Conservation (phyloP, 2,329 filamentous ascomycete species). For the Septoria linicola region DNA sequence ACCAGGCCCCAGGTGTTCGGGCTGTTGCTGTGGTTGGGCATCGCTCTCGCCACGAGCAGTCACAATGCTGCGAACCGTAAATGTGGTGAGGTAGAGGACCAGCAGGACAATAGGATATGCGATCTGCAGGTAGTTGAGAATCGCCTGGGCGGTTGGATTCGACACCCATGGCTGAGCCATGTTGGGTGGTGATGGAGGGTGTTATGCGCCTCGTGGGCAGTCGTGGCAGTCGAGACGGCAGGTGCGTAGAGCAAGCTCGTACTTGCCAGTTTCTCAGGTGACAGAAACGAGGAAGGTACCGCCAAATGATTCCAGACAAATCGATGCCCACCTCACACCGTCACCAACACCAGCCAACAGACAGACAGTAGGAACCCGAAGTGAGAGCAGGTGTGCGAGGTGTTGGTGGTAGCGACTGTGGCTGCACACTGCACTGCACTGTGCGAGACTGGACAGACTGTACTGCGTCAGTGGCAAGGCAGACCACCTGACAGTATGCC, state of each 20-base stretch:
- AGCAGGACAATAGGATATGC: constrained; percentile 64
- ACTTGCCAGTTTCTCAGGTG: too few relatives aligned
- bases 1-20: constrained; percentile 69
- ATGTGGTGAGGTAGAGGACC: constrained; percentile 62
- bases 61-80: constrained; percentile 61
- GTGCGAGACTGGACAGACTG: too few relatives aligned
- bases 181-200: constrained; percentile 6
- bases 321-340: not conserved
- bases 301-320: too few relatives aligned
- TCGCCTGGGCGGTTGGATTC: constrained; percentile 43
- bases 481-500: too few relatives aligned
- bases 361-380: not conserved
- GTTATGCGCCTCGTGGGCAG: not conserved
- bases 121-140: constrained; percentile 54
- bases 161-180: constrained; percentile 36
- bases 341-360: not conserved
- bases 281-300: not conserved
- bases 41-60: constrained; percentile 50
- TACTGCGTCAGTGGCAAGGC: not conserved
- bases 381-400: not conserved
- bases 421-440: not conserved
- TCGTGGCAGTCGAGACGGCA: not conserved
- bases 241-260: not conserved
- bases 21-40: constrained; percentile 37
- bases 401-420: not conserved